phyloP scores from a whole-genome alignment of 805 yeast species.

The Ogataea polymorpha region DNA sequence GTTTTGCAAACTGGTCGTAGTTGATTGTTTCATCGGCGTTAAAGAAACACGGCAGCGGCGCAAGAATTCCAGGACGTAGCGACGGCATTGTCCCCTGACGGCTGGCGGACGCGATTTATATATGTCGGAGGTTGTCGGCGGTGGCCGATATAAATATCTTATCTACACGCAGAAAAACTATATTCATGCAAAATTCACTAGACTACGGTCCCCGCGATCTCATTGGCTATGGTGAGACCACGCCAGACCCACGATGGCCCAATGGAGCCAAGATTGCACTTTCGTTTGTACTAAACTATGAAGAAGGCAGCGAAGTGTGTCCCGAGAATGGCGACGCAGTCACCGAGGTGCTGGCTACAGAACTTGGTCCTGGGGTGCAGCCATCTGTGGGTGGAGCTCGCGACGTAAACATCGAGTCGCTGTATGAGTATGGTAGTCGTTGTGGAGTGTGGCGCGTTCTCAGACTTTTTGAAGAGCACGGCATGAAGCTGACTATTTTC shows the following conservation, averaged over 20 bases:
- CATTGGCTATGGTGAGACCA: conserved; percentile 24
- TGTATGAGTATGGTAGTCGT: conserved; percentile 20
- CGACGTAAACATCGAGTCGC: conserved; percentile 18
- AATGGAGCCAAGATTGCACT: conserved; percentile 23
- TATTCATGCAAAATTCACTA: conserved; percentile 6
- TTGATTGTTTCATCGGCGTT: conserved; percentile 28
- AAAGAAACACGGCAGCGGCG: conserved; percentile 18
- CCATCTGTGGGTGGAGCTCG: conserved; percentile 11
- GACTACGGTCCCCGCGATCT: conserved; percentile 19
- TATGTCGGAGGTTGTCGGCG: conserved; percentile 2
- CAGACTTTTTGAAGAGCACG: conserved; percentile 31
- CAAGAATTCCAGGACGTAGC: conserved; percentile 14
- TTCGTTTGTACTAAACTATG: conserved; percentile 27
- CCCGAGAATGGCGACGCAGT: conserved; percentile 17
- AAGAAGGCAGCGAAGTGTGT: conserved; percentile 28
- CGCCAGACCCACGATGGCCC: conserved; percentile 28
- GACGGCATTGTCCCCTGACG: conserved; percentile 1
- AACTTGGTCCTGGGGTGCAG: conserved; percentile 18
- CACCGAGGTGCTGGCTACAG: conserved; percentile 16
- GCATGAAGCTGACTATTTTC: conserved; percentile 33
- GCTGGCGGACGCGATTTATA: not conserved
- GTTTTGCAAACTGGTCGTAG: conserved; percentile 25
- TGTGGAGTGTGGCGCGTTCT: conserved; percentile 26
- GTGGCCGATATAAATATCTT: not conserved
- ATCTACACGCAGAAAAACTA: not conserved